A percentile compares a stretch with the other conserved stretches of the same genome.
These are phyloP conservation scores for Trichocladium uniseriatum DNA, from an alignment of 495 filamentous ascomycete species.

Conservation along the genomic window DNA sequence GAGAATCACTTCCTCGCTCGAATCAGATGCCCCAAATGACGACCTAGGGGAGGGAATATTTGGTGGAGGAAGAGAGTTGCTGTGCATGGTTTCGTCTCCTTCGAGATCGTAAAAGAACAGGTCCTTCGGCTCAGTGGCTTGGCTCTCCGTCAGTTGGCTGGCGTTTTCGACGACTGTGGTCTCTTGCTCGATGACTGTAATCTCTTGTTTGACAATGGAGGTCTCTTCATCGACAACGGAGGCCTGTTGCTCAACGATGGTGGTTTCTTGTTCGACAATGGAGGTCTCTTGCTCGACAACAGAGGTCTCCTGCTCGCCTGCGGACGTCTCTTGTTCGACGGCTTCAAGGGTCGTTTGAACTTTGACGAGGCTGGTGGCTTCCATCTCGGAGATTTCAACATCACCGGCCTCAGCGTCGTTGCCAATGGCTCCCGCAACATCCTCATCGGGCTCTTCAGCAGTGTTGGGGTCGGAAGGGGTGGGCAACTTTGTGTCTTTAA, in stretches of 20 bases:
- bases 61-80: neutral
- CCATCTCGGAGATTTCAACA: neutral
- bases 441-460: neutral
- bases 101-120: constrained; percentile 22
- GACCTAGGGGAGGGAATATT: constrained; percentile 21
- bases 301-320: no score
- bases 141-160: neutral
- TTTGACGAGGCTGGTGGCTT: neutral
- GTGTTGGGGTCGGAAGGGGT: neutral
- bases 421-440: neutral
- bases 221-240: neutral
- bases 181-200: neutral
- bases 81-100: constrained; percentile 13
- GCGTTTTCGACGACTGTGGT: neutral
- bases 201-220: neutral
- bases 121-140: neutral
- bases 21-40: constrained; percentile 39
- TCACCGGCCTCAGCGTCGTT: neutral
- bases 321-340: neutral
- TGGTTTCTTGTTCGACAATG: neutral
- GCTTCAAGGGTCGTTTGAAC: neutral
- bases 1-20: constrained; percentile 57
- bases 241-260: no score
- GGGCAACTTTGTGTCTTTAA: constrained; percentile 21
- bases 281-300: no score